phyloP scores from a whole-genome alignment of 164 flowering plant genomes.

The Nelumbo lutea region DNA sequence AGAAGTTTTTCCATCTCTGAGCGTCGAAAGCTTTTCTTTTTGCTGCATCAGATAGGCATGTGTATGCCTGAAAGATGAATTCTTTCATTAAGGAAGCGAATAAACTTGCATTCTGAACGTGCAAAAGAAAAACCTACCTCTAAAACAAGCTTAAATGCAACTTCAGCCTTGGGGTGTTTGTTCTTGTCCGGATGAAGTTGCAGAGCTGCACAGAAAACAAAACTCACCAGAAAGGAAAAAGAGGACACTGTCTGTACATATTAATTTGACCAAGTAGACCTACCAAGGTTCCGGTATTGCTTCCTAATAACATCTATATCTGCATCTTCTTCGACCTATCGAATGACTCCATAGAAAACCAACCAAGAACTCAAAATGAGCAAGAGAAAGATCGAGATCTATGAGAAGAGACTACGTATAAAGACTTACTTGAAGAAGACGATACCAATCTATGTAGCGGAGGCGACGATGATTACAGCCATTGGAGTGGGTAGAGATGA shows the following conservation, averaged over 20 bases:
- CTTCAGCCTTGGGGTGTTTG: constrained; percentile 73
- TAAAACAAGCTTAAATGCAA: constrained; percentile 85
- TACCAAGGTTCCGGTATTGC: constrained; percentile 66
- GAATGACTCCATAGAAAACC: neutral
- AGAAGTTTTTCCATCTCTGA: constrained; percentile 39
- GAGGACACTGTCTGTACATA: neutral
- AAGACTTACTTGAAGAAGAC: constrained; percentile 58
- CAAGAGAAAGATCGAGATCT: neutral
- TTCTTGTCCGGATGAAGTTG: constrained; percentile 94
- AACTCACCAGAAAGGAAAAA: constrained; percentile 4
- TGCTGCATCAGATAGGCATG: constrained; percentile 45
- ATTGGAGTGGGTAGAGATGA: constrained; percentile 30
- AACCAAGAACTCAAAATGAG: neutral
- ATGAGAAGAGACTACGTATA: neutral
- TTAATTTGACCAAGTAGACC: constrained; percentile 1
- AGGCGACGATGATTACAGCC: constrained; percentile 14
- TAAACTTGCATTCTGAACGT: too few relatives aligned
- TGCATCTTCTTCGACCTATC: constrained; percentile 66
- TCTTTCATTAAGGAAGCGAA: neutral
- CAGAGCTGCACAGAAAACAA: constrained; percentile 49
- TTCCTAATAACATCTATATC: constrained; percentile 44
- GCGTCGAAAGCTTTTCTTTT: constrained; percentile 51
- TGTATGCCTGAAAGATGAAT: constrained; percentile 54
- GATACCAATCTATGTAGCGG: constrained; percentile 66
- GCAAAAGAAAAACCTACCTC: constrained; percentile 37